phyloP scores from a whole-genome alignment of 257 asterid species.

The Penstemon newberryi region DNA sequence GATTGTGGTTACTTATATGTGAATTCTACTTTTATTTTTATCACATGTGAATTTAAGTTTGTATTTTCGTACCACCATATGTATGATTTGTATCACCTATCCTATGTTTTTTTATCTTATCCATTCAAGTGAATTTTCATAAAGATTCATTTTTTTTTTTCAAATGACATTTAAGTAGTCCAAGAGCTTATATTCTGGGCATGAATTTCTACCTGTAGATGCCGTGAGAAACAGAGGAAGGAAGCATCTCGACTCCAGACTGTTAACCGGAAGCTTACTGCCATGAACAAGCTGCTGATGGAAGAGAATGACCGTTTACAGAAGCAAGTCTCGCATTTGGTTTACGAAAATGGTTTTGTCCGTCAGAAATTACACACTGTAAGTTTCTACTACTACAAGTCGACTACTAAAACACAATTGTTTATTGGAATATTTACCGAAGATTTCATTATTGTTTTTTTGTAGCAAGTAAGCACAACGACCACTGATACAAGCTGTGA shows the following conservation, averaged over 20 bases:
- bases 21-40: too few species aligned
- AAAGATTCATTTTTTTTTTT: too few species aligned
- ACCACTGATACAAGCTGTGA: constrained; percentile 95
- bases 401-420: too few species aligned
- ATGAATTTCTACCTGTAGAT: constrained; percentile 37
- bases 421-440: background rate
- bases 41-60: too few species aligned
- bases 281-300: constrained; percentile 93
- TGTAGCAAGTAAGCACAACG: constrained; percentile 63
- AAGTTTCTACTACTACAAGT: constrained; percentile 25
- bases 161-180: too few species aligned
- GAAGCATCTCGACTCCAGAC: constrained; percentile 85
- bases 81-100: too few species aligned
- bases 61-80: too few species aligned
- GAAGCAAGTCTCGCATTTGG: constrained; percentile 85
- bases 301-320: constrained; percentile 97
- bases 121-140: too few species aligned
- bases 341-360: constrained; percentile 86
- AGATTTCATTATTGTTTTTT: background rate
- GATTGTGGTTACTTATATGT: too few species aligned
- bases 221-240: constrained; percentile 94
- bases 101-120: too few species aligned
- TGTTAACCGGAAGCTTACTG: constrained; percentile 78
- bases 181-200: background rate
- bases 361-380: constrained; percentile 77